Evolutionary conservation across 148 eudicot genomes (phyloP), one percentile per base, ranked within the genome.

Genomic region (Rhododendron ovatum): DNA sequence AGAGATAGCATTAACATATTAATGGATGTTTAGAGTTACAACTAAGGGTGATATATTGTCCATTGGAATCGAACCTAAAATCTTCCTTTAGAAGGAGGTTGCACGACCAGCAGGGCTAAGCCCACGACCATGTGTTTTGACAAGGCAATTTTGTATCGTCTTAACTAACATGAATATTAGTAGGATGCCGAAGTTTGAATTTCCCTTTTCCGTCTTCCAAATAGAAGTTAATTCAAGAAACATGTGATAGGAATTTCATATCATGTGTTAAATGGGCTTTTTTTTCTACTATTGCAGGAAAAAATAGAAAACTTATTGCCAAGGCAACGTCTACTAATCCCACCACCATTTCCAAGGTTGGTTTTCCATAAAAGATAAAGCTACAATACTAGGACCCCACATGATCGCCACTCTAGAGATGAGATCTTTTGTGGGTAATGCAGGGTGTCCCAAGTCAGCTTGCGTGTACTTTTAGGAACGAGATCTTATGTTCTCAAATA

Each of bases 61-160:
- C 33, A 11, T 67, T 0, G 12, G 73, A 24, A 2, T 63, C 12
- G 67, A 63, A 63, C 28, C 26, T 63, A 22, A 24, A 24, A 63
- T 1, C 28, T 63, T 8, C 24, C n/a, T 22, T 24, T 63, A 63
- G 2, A 63, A 63, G 4, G 28, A 7, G 26, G 4, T 0, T 55
- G 11, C 69, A 20, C n/a, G 10, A 59, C 65, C n/a, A 1, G n/a
- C 10, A 20, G 65, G n/a, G 63, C 45, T 41, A 41, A 9, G 51
- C 13, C 20, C 6, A 20, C 24, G 8, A 59, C 9, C 9, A 22
- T 59, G 65, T 1, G 65, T 20, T 59, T n/a, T 9, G 71, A 28
- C 74, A 59, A 59, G 41, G 18, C 28, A 82, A 82, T n/a, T 82
- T 82, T 82, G 84, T 82, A 63, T 15, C 76, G 65, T 82, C 22